Percentiles rank a stretch among this genome's conserved stretches.
Evolutionary conservation across 768 basidiomycete species (phyloP).

Genomic region (Panaeolus papilionaceus): DNA sequence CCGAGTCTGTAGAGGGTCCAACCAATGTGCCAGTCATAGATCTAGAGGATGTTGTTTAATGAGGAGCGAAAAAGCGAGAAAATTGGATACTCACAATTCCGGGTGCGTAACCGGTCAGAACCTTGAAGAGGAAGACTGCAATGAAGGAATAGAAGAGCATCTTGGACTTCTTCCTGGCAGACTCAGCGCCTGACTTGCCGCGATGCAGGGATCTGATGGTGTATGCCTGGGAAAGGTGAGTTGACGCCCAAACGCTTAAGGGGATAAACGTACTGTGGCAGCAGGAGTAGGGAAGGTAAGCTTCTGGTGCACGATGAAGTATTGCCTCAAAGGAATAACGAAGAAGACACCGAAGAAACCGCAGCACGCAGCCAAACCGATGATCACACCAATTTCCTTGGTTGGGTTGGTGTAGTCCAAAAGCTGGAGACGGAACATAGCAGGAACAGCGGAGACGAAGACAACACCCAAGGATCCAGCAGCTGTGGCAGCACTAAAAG

Average conservation of each 20-base stretch:
- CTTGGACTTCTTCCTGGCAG: conserved; percentile 62
- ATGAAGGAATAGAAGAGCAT: conserved; percentile 54
- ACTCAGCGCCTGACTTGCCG: conserved; percentile 52
- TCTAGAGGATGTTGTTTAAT: conserved; percentile 29
- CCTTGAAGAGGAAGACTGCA: conserved; percentile 56
- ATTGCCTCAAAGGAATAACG: conserved; percentile 65
- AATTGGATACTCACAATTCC: conserved; percentile 49
- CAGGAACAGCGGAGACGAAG: conserved; percentile 65
- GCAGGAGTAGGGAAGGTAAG: conserved; percentile 69
- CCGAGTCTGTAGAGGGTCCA: conserved; percentile 65
- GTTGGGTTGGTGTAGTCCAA: conserved; percentile 47
- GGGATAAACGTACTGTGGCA: conserved; percentile 50
- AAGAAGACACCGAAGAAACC: conserved; percentile 73
- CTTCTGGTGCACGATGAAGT: conserved; percentile 69
- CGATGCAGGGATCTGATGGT: conserved; percentile 68
- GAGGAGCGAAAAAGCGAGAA: not conserved
- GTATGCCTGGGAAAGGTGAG: conserved; percentile 47
- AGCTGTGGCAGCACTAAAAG: conserved; percentile 56
- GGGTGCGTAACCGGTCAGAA: conserved; percentile 62
- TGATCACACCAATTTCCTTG: conserved; percentile 60
- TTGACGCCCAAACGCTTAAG: not conserved
- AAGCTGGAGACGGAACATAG: conserved; percentile 61
- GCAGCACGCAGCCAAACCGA: conserved; percentile 58
- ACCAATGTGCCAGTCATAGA: conserved; percentile 70
- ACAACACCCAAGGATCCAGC: conserved; percentile 65